Evolutionary conservation across 192 early-diverging fungal genomes (phyloP), one percentile per base, ranked within the genome.

Genomic region (Podila epicladia): DNA sequence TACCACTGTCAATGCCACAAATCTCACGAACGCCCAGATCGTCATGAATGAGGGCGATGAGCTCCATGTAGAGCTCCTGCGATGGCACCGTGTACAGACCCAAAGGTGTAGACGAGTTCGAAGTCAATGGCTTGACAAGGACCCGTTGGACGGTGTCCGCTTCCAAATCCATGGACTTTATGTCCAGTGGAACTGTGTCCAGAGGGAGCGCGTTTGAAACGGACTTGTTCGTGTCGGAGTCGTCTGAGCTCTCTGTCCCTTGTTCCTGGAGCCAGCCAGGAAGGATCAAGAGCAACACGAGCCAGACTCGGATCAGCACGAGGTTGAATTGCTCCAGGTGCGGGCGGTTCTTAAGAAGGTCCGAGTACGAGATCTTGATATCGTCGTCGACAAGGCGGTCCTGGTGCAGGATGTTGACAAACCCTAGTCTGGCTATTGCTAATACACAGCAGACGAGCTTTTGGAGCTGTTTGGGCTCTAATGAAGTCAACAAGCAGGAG

Each of bases 1-100:
- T 80, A 72, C 58, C 58, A 31, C 64, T 59, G 22, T 85, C 86
- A 31, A 85, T 64, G 12, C 85, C 85, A 67, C 91, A 92, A 9
- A 92, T 83, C 32, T 85, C 87, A n/a, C 89, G 82, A 24, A 84
- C 84, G 8, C 91, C 91, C 45, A 92, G 75, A 58, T 89, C 88
- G 51, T 91, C 88, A 38, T 92, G 91, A 8, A 91, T 67, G 17
- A 74, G 67, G 29, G 82, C 74, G 22, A 90, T 74, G 48, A 87
- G 65, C 20, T 83, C 80, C 69, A 83, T 75, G 49, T 85, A 75
- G 26, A 83, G 45, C 31, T 75, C 82, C 9, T 62, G 74, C 3
- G 67, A 74, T 17, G 82, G 66, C 8, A 22, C 12, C 2, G 69
- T 22, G 32, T 72, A 72, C 13, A 17, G 22, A 0, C 45, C 33